Conservation (phyloP, 1,284 basidiomycete genomes). For the Ganoderma lucidum region DNA sequence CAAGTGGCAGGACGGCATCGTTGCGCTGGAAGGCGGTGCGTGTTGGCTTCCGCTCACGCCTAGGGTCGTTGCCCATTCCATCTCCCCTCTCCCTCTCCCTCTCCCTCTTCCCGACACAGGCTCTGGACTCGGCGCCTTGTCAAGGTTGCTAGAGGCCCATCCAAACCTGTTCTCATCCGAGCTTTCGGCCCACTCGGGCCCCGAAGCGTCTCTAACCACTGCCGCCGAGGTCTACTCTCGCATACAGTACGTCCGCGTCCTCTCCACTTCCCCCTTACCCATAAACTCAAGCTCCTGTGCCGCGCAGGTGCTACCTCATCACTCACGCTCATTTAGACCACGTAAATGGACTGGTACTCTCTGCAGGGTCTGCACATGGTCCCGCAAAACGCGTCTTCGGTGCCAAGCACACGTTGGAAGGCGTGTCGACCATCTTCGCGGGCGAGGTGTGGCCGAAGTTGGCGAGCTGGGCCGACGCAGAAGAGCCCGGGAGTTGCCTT, state of each 20-base stretch:
- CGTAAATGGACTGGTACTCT: constrained; percentile 76
- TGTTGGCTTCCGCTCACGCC: constrained; percentile 13
- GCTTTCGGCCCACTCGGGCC: constrained; percentile 33
- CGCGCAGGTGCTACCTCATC: constrained; percentile 71
- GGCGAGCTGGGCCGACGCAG: constrained; percentile 67
- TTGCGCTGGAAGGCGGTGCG: constrained; percentile 79
- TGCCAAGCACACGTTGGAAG: constrained; percentile 65
- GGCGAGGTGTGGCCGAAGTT: constrained; percentile 86
- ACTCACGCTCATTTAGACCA: constrained; percentile 89
- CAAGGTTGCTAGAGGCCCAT: constrained; percentile 57
- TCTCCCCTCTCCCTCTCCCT: too few relatives aligned
- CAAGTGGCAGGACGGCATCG: constrained; percentile 71
- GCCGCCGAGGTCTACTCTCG: constrained; percentile 67
- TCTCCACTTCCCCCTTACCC: not conserved
- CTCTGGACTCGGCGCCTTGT: constrained; percentile 74
- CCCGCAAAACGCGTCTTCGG: constrained; percentile 72
- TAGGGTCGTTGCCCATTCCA: not conserved
- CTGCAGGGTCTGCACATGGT: constrained; percentile 75
- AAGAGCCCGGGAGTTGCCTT: constrained; percentile 60
- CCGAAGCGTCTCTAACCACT: constrained; percentile 39
- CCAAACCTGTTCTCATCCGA: constrained; percentile 55
- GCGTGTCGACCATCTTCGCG: constrained; percentile 78
- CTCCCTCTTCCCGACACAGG: constrained; percentile 47
- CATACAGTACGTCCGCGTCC: constrained; percentile 53
- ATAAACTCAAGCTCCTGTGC: not conserved